Conservation (phyloP, 345 rosid species). For the Populus simonii region DNA sequence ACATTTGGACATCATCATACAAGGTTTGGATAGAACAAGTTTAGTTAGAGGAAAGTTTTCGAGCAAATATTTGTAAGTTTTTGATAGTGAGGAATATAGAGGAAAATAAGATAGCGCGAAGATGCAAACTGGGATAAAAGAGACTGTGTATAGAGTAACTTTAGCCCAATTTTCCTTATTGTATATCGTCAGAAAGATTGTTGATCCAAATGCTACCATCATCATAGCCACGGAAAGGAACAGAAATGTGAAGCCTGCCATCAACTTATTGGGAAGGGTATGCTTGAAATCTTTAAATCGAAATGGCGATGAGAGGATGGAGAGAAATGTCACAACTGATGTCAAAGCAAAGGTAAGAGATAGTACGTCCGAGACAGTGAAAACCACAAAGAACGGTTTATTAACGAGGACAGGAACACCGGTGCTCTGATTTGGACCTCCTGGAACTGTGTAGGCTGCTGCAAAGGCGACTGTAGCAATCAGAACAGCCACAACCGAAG, state of each 20-base stretch:
- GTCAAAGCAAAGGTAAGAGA: constrained; percentile 52
- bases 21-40: neutral
- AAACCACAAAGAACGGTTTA: constrained; percentile 21
- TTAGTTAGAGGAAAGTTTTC: neutral
- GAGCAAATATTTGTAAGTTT: neutral
- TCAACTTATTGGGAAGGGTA: constrained; percentile 9
- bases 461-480: constrained; percentile 61
- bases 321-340: constrained; percentile 51
- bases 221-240: constrained; percentile 8
- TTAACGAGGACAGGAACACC: constrained; percentile 29
- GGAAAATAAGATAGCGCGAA: neutral
- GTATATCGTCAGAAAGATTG: constrained; percentile 5
- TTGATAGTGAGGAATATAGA: neutral
- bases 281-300: constrained; percentile 5
- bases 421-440: constrained; percentile 16
- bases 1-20: neutral
- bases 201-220: constrained; percentile 10
- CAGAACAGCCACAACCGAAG: constrained; percentile 53
- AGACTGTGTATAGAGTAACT: neutral
- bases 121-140: neutral
- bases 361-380: constrained; percentile 45
- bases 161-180: constrained; percentile 13
- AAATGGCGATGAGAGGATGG: constrained; percentile 44
- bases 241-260: constrained; percentile 4
- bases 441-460: constrained; percentile 52